phyloP scores from a whole-genome alignment of 1,284 basidiomycete species.

The Leucoagaricus sp. region DNA sequence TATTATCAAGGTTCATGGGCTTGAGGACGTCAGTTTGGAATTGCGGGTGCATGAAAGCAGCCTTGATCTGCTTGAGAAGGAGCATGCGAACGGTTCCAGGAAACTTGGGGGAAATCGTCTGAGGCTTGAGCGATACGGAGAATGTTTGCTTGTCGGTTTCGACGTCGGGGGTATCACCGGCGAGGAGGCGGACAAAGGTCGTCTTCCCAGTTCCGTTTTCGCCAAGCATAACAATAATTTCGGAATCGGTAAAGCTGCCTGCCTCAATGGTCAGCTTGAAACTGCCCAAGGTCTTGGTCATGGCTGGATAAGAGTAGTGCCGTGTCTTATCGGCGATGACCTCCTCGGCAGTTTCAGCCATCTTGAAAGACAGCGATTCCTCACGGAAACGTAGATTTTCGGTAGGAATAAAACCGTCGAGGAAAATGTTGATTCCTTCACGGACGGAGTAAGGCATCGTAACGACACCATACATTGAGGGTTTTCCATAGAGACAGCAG shows the following conservation, averaged over 20 bases:
- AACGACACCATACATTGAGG: constrained; percentile 96
- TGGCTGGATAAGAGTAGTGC: constrained; percentile 87
- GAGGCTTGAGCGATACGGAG: constrained; percentile 91
- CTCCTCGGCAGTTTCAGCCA: constrained; percentile 93
- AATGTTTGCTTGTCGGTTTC: constrained; percentile 80
- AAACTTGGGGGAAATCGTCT: constrained; percentile 96
- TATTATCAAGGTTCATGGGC: constrained; percentile 90
- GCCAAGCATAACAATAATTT: constrained; percentile 96
- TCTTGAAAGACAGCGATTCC: constrained; percentile 93
- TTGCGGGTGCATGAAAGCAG: constrained; percentile 94
- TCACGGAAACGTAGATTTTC: constrained; percentile 97
- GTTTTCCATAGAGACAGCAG: constrained; percentile 95
- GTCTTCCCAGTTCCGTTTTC: constrained; percentile 99
- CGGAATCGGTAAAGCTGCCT: constrained; percentile 92
- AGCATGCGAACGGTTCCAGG: constrained; percentile 92
- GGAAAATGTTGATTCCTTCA: constrained; percentile 98
- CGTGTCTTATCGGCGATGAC: constrained; percentile 80
- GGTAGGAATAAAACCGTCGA: constrained; percentile 97
- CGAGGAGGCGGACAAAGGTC: constrained; percentile 91
- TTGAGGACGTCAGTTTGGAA: constrained; percentile 97
- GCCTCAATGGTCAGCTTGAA: constrained; percentile 92
- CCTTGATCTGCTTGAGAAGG: constrained; percentile 90
- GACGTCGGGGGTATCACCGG: constrained; percentile 86
- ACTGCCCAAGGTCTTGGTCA: constrained; percentile 92
- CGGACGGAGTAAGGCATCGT: constrained; percentile 97